A percentile compares a stretch with the other conserved stretches of the same genome.
phyloP scores from a whole-genome alignment of 139 green algal species.

The Picochlorum sp. region DNA sequence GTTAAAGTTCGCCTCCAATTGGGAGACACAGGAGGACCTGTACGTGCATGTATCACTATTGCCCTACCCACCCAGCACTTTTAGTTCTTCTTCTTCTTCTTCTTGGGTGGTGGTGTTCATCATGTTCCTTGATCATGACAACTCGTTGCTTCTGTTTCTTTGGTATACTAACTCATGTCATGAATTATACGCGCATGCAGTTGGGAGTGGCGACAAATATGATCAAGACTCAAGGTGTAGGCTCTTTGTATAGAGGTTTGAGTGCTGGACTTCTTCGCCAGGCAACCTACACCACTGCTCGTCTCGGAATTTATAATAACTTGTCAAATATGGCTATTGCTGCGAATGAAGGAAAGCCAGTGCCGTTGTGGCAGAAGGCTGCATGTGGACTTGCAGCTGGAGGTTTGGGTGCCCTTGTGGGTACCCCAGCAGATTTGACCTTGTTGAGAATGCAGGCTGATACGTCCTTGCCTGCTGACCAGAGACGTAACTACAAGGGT shows the following conservation, averaged over 20 bases:
- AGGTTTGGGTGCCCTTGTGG: constrained; percentile 87
- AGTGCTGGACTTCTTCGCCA: constrained; percentile 92
- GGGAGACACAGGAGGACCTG: constrained; percentile 74
- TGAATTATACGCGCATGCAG: constrained; percentile 26
- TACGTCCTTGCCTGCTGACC: constrained; percentile 75
- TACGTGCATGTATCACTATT: constrained; percentile 35
- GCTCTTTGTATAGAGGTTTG: constrained; percentile 87
- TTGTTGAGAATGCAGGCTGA: constrained; percentile 95
- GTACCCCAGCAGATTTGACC: constrained; percentile 90
- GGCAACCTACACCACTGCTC: constrained; percentile 97
- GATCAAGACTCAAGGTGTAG: constrained; percentile 55
- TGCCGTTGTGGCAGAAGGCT: constrained; percentile 83
- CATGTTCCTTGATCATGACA: too few species aligned
- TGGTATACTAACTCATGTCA: too few species aligned
- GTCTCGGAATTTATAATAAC: constrained; percentile 86
- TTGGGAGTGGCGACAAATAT: constrained; percentile 60
- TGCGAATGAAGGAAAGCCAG: constrained; percentile 53
- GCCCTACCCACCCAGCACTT: background rate
- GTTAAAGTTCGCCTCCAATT: constrained; percentile 96
- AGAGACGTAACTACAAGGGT: constrained; percentile 86
- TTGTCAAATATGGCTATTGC: constrained; percentile 45
- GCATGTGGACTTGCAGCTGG: constrained; percentile 80
- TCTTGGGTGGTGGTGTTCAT: too few species aligned
- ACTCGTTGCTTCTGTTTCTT: too few species aligned
- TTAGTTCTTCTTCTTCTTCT: background rate